Percentiles rank a stretch among this genome's conserved stretches.
phyloP scores from a whole-genome alignment of 768 basidiomycete genomes.

The Cystobasidium onofrii region DNA sequence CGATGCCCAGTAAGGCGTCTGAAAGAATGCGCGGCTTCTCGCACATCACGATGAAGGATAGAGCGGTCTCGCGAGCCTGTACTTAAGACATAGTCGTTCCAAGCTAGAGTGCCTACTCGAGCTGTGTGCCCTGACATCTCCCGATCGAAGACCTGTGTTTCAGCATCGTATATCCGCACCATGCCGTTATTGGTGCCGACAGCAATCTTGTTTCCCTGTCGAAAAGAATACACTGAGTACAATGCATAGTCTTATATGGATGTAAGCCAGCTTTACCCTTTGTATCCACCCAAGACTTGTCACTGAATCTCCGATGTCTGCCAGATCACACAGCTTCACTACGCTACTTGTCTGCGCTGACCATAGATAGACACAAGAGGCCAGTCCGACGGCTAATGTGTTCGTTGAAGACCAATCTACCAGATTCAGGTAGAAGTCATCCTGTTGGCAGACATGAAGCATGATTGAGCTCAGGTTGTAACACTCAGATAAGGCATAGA shows the following conservation, averaged over 20 bases:
- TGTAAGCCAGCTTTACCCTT: too few species aligned
- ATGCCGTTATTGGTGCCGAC: constrained; percentile 84
- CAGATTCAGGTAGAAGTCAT: constrained; percentile 96
- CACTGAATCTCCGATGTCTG: constrained; percentile 56
- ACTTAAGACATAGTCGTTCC: constrained; percentile 78
- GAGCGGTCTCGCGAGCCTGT: constrained; percentile 85
- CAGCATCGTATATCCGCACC: constrained; percentile 88
- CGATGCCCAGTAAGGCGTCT: constrained; percentile 54
- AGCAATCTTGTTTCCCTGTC: constrained; percentile 71
- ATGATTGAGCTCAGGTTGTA: background rate
- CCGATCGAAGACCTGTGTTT: constrained; percentile 62
- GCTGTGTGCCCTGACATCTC: constrained; percentile 80
- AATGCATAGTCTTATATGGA: too few species aligned
- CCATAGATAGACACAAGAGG: constrained; percentile 91
- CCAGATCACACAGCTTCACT: constrained; percentile 78
- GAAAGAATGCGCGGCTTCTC: constrained; percentile 60
- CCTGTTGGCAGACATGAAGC: constrained; percentile 43
- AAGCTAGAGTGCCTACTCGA: constrained; percentile 86
- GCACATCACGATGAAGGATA: constrained; percentile 86
- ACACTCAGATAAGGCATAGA: background rate
- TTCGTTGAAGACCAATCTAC: constrained; percentile 97
- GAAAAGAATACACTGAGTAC: too few species aligned
- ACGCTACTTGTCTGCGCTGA: constrained; percentile 87
- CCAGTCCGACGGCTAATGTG: constrained; percentile 85
- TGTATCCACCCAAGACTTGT: constrained; percentile 92